These are phyloP conservation scores for Clonostachys rosea DNA, from an alignment of 2,329 filamentous ascomycete genomes.

Conservation along the genomic window DNA sequence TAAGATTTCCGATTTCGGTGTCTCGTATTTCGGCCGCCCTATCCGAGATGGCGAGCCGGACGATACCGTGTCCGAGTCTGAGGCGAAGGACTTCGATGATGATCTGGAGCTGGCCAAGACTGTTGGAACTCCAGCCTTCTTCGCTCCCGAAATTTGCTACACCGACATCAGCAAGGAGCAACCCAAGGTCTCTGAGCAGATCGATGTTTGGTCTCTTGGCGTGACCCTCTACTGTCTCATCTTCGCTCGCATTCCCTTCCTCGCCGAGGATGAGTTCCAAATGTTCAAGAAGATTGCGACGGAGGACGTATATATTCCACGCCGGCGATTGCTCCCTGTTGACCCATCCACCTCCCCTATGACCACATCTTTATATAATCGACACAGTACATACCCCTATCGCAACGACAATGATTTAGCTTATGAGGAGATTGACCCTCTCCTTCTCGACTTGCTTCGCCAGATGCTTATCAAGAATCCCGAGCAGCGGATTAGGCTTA, in stretches of 20 bases:
- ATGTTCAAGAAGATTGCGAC: conserved; percentile 91
- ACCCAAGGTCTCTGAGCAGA: conserved; percentile 82
- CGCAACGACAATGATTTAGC: conserved; percentile 72
- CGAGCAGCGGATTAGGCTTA: conserved; percentile 78
- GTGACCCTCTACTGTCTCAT: conserved; percentile 95
- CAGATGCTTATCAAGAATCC: conserved; percentile 87
- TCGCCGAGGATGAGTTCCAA: conserved; percentile 85
- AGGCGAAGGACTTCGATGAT: conserved; percentile 84
- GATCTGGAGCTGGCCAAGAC: conserved; percentile 97
- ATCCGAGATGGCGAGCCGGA: conserved; percentile 78
- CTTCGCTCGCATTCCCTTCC: conserved; percentile 88
- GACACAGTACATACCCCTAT: conserved; percentile 60
- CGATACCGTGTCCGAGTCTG: conserved; percentile 70
- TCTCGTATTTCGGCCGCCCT: conserved; percentile 91
- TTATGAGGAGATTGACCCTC: conserved; percentile 82
- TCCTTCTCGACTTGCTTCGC: conserved; percentile 72
- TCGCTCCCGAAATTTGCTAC: conserved; percentile 92
- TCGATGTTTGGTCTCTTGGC: conserved; percentile 95
- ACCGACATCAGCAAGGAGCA: conserved; percentile 68
- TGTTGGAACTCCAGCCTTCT: conserved; percentile 95
- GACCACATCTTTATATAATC: conserved; percentile 49
- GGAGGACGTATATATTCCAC: conserved; percentile 86
- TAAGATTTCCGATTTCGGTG: conserved; percentile 98
- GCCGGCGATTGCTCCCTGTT: conserved; percentile 73
- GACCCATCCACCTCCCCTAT: conserved; percentile 54